phyloP scores from a whole-genome alignment of 768 basidiomycete genomes.

The Tylopilus felleus region DNA sequence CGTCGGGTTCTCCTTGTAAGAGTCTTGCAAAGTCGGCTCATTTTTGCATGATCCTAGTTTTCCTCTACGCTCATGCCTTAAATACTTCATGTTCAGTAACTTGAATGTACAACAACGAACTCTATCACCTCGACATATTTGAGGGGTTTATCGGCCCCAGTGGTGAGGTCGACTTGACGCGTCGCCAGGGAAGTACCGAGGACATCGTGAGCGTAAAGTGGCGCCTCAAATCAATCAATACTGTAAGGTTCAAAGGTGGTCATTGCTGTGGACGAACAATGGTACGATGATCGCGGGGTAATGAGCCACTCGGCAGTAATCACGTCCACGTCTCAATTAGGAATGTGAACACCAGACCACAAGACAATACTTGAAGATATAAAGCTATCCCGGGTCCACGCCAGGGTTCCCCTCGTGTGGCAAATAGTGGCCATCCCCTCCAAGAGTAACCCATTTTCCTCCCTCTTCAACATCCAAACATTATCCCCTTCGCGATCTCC shows the following conservation, averaged over 20 bases:
- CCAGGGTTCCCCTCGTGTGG: not conserved
- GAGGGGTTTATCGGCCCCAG: not conserved
- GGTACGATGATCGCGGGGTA: not conserved
- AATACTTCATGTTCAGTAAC: not conserved
- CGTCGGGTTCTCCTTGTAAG: not conserved
- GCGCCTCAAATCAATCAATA: not conserved
- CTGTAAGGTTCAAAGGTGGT: not conserved
- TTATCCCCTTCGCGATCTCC: not conserved
- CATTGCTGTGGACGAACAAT: conserved; percentile 14
- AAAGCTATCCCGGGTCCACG: conserved; percentile 6
- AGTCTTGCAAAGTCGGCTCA: not conserved
- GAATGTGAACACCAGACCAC: conserved; percentile 13
- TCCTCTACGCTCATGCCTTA: not conserved
- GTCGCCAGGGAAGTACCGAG: not conserved
- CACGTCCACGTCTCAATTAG: conserved; percentile 7
- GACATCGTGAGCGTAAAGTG: not conserved
- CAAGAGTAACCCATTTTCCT: not conserved
- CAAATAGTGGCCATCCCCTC: not conserved
- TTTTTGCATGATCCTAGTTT: not conserved
- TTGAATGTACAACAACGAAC: not conserved
- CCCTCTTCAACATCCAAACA: not conserved
- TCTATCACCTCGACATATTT: not conserved
- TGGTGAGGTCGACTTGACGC: no score
- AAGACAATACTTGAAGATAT: conserved; percentile 15
- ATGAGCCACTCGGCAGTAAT: conserved; percentile 23